phyloP scores from a whole-genome alignment of 768 basidiomycete species.

The Boletus subparvulus region DNA sequence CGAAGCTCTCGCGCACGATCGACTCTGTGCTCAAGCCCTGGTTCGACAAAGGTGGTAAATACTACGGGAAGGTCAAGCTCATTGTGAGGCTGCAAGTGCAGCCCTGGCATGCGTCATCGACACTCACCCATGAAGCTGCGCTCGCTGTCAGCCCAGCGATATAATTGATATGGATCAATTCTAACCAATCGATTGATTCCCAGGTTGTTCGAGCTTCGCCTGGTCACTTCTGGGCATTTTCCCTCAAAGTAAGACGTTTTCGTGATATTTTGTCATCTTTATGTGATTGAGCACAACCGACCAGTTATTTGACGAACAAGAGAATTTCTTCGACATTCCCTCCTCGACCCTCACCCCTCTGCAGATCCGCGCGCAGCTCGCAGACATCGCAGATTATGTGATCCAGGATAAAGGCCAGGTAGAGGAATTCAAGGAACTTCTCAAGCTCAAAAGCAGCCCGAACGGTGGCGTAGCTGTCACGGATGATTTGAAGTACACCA shows the following conservation, averaged over 20 bases:
- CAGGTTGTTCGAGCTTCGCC: constrained; percentile 72
- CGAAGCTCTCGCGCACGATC: constrained; percentile 59
- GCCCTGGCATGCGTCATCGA: constrained; percentile 79
- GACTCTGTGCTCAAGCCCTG: constrained; percentile 61
- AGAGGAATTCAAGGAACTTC: constrained; percentile 56
- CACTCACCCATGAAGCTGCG: constrained; percentile 76
- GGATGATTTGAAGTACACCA: constrained; percentile 85
- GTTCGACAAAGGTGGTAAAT: constrained; percentile 56
- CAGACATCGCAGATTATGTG: constrained; percentile 53
- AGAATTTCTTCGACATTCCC: constrained; percentile 79
- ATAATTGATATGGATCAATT: neutral
- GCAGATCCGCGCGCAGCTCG: constrained; percentile 74
- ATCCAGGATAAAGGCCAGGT: constrained; percentile 48
- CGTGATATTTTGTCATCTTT: neutral
- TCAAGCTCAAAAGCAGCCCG: constrained; percentile 58
- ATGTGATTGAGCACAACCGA: neutral
- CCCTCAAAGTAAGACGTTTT: constrained; percentile 49
- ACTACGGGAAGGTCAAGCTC: constrained; percentile 70
- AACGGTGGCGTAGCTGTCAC: constrained; percentile 86
- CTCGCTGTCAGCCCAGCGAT: constrained; percentile 56
- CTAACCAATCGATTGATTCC: neutral
- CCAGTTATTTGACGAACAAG: constrained; percentile 76
- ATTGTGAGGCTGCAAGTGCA: constrained; percentile 73
- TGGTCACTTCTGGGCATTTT: constrained; percentile 78
- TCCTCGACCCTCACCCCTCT: constrained; percentile 61